Evolutionary conservation across 805 yeast species (phyloP), one percentile per base, ranked within the genome.

Genomic region (Lipomyces yamanashiensis): DNA sequence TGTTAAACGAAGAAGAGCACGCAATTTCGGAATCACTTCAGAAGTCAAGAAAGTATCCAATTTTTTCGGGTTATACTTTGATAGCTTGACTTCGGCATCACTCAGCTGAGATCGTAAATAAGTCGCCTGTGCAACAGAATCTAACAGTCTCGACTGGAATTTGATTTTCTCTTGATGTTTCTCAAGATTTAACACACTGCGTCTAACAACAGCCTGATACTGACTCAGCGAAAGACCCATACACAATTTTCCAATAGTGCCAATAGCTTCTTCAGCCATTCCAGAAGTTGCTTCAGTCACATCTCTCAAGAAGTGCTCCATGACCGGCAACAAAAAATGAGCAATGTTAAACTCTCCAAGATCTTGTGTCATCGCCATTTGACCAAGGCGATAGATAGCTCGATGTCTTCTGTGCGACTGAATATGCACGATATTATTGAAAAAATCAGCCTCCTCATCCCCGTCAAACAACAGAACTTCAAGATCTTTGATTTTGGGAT

Each of bases 331-430:
- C 49, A 95, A 71, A 73, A 88, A 92, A 71, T 90, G 95, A 0
- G 96, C 82, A 59, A 93, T 84, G 69, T 85, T 87, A 43, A 78
- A 76, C 33, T 84, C 84, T 0, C 83, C 75, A 7, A 92, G 74
- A 7, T 64, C 62, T 1, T 70, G 71, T 7, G 78, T 67, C 21
- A 74, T 62, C 6, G 85, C 82, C 49, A 81, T 71, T 5, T 80
- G 85, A 10, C 82, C 81, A 36, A 92, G 76, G 63, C 89, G 82
- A 71, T 85, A 82, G 23, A 93, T 81, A 0, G 98, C 96, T 71
- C 92, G 82, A 74, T 89, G 92, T 70, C 97, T 87, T 77, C 96
- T 85, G 72, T 88, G 91, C 9, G 88, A 71, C 77, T 93, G 99
- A 43, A 93, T 86, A 74, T 93, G 97, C 64, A 82, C 82, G 54